phyloP scores from a whole-genome alignment of 345 rosid genomes.

The Aquilaria malaccensis region DNA sequence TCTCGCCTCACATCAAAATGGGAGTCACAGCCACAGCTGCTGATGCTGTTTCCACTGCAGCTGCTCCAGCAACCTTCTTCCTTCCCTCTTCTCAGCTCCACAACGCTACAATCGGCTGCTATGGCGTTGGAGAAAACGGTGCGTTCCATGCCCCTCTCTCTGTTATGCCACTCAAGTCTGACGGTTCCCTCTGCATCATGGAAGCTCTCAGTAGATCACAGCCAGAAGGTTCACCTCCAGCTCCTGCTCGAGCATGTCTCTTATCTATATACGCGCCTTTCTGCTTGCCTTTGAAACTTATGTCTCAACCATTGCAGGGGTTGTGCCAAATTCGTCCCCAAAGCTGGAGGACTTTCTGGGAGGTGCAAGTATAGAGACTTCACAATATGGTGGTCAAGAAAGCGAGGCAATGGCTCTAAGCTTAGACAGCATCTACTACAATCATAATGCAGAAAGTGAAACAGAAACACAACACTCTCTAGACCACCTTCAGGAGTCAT shows the following conservation, averaged over 20 bases:
- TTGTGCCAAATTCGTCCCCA: constrained; percentile 47
- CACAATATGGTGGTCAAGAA: constrained; percentile 30
- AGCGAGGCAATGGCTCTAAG: constrained; percentile 40
- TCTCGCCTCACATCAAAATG: constrained; percentile 71
- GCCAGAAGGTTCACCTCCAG: constrained; percentile 33
- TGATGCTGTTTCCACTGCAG: constrained; percentile 17
- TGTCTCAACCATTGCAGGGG: constrained; percentile 16
- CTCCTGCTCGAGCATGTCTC: background rate
- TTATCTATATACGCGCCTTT: background rate
- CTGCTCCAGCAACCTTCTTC: constrained; percentile 33
- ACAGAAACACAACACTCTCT: constrained; percentile 28
- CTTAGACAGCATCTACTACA: constrained; percentile 39
- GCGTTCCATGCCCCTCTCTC: constrained; percentile 49
- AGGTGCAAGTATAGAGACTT: constrained; percentile 39
- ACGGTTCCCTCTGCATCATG: constrained; percentile 73
- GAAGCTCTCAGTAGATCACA: constrained; percentile 67
- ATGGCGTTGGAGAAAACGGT: constrained; percentile 33
- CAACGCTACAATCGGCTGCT: constrained; percentile 27
- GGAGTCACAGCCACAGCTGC: constrained; percentile 28
- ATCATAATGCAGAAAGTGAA: constrained; percentile 24
- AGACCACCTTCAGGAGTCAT: constrained; percentile 24
- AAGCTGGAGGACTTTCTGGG: constrained; percentile 75
- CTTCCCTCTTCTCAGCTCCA: constrained; percentile 28
- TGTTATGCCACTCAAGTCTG: constrained; percentile 77
- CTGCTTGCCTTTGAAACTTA: background rate